Conservation (phyloP, 352 stramenopile genomes). For the Halophytophthora polymorphica region DNA sequence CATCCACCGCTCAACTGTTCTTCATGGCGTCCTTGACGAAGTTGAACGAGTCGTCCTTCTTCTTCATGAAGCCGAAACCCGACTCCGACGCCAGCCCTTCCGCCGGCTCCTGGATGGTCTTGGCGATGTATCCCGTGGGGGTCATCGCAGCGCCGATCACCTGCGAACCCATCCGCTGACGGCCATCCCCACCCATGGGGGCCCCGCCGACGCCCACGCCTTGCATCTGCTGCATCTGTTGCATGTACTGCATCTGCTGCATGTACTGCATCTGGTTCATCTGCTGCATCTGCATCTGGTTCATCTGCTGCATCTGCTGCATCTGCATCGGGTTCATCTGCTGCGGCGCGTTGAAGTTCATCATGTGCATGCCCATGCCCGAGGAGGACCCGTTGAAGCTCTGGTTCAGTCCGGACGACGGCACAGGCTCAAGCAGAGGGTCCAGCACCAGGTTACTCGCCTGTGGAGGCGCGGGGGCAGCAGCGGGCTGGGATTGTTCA, state of each 20-base stretch:
- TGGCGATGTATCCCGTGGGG: constrained; percentile 80
- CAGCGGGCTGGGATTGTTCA: constrained; percentile 16
- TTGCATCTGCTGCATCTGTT: constrained; percentile 72
- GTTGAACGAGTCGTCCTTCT: constrained; percentile 88
- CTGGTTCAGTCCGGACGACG: constrained; percentile 36
- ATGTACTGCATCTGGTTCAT: constrained; percentile 69
- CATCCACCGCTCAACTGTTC: constrained; percentile 56
- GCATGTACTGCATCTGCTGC: constrained; percentile 74
- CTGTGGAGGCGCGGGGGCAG: constrained; percentile 19
- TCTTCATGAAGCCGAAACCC: constrained; percentile 86
- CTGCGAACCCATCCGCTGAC: constrained; percentile 43
- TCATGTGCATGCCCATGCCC: constrained; percentile 64
- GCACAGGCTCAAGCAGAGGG: constrained; percentile 63
- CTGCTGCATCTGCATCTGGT: constrained; percentile 62
- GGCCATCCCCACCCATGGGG: constrained; percentile 21
- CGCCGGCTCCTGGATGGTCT: constrained; percentile 82
- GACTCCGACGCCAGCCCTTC: constrained; percentile 66
- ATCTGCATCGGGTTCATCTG: constrained; percentile 52
- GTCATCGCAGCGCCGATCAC: constrained; percentile 86
- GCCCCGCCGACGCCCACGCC: constrained; percentile 29
- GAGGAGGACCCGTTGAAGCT: constrained; percentile 35
- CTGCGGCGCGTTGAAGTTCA: constrained; percentile 54
- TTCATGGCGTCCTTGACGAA: constrained; percentile 89
- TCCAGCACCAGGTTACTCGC: constrained; percentile 61
- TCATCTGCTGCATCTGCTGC: constrained; percentile 36